Base-by-base conservation (phyloP, 306 rosid genomes). In the Sphenostylis stenocarpa region DNA sequence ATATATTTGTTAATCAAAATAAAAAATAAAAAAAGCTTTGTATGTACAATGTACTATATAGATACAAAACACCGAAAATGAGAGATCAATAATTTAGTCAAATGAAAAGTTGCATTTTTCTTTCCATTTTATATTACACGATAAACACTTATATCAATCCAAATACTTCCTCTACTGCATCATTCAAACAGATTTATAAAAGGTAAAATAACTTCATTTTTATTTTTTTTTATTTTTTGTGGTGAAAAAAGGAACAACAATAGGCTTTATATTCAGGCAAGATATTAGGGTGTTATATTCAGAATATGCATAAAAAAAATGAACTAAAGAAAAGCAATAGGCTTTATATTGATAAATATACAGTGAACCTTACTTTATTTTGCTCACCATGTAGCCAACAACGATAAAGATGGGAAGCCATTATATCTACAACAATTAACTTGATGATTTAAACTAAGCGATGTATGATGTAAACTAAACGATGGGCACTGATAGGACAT, bases 381-480 rank as follows among this genome's bases (percentile, higher is more conserved):
- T 75, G 84, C 58, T 68, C 28, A 67, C 49, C 66, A 13, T 49
- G 67, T 75, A 48, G 84, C 73, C 67, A 81, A 69, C 84, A 68
- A 68, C 31, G 85, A 81, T 36, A 75, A 49, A 60, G 73, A 81
- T 81, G 81, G 73, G 14, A 28, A 69, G 81, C 67, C 69, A 81
- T 68, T 81, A 81, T 75, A 61, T 47, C 26, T 49, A 7, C 69
- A 70, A n/a, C 74, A 69, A 69, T 60, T 75, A 82, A 55, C 55
- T 70, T 36, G 67, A 52, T 55, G 61, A 62, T 76, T 41, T 64
- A 63, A 70, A 43, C 55, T 38, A 61, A 49, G 52, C 74, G 15
- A 51, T 38, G 60, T 29, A 31, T 70, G 85, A 81, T 75, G 77
- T 75, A 70, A 67, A 47, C 84, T 45, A 47, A 81, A 81, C 49